Evolutionary conservation across 73 alveolate species (phyloP).

Genomic region (Paramecium octaurelia): DNA sequence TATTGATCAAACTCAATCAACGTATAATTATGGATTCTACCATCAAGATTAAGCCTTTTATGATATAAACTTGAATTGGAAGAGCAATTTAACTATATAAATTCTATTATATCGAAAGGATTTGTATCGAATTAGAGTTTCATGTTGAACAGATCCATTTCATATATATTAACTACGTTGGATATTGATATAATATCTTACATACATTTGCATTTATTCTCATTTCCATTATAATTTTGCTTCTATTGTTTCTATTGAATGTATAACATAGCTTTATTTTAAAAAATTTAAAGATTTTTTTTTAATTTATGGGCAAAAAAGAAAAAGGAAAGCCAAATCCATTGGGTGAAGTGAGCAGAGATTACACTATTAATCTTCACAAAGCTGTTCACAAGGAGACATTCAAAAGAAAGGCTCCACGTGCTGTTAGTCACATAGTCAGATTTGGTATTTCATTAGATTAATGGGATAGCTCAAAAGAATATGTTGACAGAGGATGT

Average conservation of each 20-base stretch:
- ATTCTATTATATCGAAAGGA: no score
- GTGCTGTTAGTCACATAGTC: slow-evolving; percentile 87
- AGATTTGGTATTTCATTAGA: slow-evolving; percentile 61
- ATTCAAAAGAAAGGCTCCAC: slow-evolving; percentile 94
- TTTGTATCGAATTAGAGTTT: no score
- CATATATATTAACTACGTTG: background rate
- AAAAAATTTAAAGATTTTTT: slow-evolving; percentile 2
- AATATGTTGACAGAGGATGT: slow-evolving; percentile 94
- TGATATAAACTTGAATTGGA: no score
- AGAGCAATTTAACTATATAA: no score
- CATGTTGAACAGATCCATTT: no score
- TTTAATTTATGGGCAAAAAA: slow-evolving; percentile 43
- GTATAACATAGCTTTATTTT: background rate
- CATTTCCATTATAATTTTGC: background rate
- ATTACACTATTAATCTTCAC: slow-evolving; percentile 88
- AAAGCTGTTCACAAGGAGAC: slow-evolving; percentile 87
- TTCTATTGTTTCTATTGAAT: background rate
- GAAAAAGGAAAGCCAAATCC: slow-evolving; percentile 58
- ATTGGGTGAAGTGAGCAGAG: slow-evolving; percentile 79
- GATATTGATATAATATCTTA: background rate
- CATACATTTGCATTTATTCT: background rate
- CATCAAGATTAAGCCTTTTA: no score
- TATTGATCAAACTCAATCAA: background rate
- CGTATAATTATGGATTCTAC: no score
- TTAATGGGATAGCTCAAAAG: slow-evolving; percentile 64